Conservation (phyloP, 345 rosid species). For the Moricandia moricandioides region DNA sequence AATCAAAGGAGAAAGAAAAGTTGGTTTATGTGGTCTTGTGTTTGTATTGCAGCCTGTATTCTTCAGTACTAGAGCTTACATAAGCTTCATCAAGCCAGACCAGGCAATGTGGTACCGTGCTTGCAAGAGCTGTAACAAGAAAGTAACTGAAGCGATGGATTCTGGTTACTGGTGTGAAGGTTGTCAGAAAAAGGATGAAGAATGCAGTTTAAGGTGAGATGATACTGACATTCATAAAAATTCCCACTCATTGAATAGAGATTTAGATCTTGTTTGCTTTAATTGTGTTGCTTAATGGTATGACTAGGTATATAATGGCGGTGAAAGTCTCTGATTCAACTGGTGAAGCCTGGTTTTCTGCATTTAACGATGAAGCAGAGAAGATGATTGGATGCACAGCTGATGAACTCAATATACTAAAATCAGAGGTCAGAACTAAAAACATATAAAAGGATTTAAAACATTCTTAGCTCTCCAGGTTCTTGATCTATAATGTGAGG, state of each 20-base stretch:
- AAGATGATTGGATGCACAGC: slow-evolving; percentile 77
- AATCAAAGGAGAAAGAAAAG: background rate
- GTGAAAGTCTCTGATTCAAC: slow-evolving; percentile 67
- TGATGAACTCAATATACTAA: slow-evolving; percentile 68
- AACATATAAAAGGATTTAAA: background rate
- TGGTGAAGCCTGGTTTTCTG: slow-evolving; percentile 77
- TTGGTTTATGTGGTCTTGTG: slow-evolving; percentile 1
- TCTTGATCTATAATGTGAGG: background rate
- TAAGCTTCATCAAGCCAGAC: slow-evolving; percentile 79
- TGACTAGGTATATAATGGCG: slow-evolving; percentile 73
- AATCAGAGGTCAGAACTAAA: slow-evolving; percentile 48
- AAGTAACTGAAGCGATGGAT: slow-evolving; percentile 79
- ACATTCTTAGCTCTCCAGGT: background rate
- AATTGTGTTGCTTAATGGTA: background rate
- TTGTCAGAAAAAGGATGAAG: slow-evolving; percentile 85
- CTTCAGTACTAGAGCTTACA: slow-evolving; percentile 62
- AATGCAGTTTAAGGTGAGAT: slow-evolving; percentile 67
- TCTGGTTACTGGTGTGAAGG: slow-evolving; percentile 97
- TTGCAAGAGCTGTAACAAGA: slow-evolving; percentile 93
- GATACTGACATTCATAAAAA: background rate
- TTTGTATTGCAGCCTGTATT: slow-evolving; percentile 65
- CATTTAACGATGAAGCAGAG: slow-evolving; percentile 84
- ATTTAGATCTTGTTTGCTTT: background rate
- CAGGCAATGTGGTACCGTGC: slow-evolving; percentile 98
- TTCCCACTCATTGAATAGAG: background rate